A percentile compares a stretch with the other conserved stretches of the same genome.
Evolutionary conservation across 2,329 filamentous ascomycete species (phyloP).

Genomic region (Didymella keratinophila): DNA sequence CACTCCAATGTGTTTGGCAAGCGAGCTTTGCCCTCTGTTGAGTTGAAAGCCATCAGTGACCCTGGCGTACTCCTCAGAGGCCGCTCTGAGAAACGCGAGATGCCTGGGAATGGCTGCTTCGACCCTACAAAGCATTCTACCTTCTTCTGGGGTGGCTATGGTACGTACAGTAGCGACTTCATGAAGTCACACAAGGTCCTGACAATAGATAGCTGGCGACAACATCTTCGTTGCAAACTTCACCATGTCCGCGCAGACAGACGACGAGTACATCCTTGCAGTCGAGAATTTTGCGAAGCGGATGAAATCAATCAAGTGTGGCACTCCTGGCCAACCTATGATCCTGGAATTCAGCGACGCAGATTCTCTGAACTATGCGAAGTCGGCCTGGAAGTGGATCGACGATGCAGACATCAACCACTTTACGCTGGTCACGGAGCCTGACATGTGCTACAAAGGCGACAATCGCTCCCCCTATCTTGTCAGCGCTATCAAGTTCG

Average conservation of each 20-base stretch:
- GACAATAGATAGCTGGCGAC: slow-evolving; percentile 24
- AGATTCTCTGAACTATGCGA: slow-evolving; percentile 24
- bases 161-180: slow-evolving; percentile 14
- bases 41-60: slow-evolving; percentile 28
- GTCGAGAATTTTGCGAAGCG: slow-evolving; percentile 35
- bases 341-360: slow-evolving; percentile 28
- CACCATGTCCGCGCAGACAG: slow-evolving; percentile 27
- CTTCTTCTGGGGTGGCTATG: slow-evolving; percentile 34
- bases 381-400: slow-evolving; percentile 35
- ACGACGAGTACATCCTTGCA: slow-evolving; percentile 34
- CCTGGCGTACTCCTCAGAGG: slow-evolving; percentile 24
- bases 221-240: slow-evolving; percentile 36
- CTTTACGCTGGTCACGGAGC: slow-evolving; percentile 34
- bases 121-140: slow-evolving; percentile 26
- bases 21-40: slow-evolving; percentile 13
- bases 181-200: not conserved
- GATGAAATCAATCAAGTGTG: slow-evolving; percentile 35
- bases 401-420: slow-evolving; percentile 33
- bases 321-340: slow-evolving; percentile 23
- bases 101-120: slow-evolving; percentile 25
- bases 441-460: slow-evolving; percentile 35
- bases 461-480: slow-evolving; percentile 36
- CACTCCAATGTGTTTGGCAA: not conserved
- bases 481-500: slow-evolving; percentile 31
- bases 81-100: slow-evolving; percentile 28